Evolutionary conservation across 495 filamentous ascomycete species (phyloP).

Genomic region (Cudoniella acicularis): DNA sequence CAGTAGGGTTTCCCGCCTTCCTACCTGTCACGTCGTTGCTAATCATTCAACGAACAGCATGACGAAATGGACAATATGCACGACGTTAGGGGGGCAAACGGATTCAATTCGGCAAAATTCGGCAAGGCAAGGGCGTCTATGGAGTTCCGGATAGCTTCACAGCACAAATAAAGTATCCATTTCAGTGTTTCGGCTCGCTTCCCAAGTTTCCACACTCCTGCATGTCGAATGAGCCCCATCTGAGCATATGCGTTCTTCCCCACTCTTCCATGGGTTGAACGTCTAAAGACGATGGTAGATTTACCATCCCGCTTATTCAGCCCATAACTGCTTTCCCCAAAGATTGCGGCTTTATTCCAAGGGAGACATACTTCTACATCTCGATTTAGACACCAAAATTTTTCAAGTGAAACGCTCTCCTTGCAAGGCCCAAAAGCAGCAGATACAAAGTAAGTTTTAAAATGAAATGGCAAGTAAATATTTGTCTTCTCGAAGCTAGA

Average conservation of each 20-base stretch:
- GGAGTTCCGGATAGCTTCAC: slow-evolving; percentile 7
- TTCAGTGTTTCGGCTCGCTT: background rate
- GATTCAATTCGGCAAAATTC: too few relatives aligned
- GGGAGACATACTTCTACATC: slow-evolving; percentile 29
- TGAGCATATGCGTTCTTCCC: slow-evolving; percentile 69
- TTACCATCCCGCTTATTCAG: slow-evolving; percentile 33
- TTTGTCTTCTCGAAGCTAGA: too few relatives aligned
- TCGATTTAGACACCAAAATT: too few relatives aligned
- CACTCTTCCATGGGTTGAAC: slow-evolving; percentile 56
- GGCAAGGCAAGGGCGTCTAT: slow-evolving; percentile 7
- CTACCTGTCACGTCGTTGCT: slow-evolving; percentile 5
- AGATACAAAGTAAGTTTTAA: too few relatives aligned
- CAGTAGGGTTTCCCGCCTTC: slow-evolving; percentile 24
- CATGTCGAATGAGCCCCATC: too few relatives aligned
- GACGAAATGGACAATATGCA: background rate
- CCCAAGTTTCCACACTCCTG: too few relatives aligned
- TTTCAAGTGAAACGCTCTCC: background rate
- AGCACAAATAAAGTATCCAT: slow-evolving; percentile 6
- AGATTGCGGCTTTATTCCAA: slow-evolving; percentile 33
- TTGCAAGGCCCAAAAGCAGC: background rate
- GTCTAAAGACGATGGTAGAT: slow-evolving; percentile 82
- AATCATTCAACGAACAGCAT: slow-evolving; percentile 10
- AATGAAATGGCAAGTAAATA: too few relatives aligned
- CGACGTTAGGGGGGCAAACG: background rate
- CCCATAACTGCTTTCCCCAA: slow-evolving; percentile 25